Evolutionary conservation across 176 grass and related monocot species (phyloP).

Genomic region (Tillandsia fasciculata): DNA sequence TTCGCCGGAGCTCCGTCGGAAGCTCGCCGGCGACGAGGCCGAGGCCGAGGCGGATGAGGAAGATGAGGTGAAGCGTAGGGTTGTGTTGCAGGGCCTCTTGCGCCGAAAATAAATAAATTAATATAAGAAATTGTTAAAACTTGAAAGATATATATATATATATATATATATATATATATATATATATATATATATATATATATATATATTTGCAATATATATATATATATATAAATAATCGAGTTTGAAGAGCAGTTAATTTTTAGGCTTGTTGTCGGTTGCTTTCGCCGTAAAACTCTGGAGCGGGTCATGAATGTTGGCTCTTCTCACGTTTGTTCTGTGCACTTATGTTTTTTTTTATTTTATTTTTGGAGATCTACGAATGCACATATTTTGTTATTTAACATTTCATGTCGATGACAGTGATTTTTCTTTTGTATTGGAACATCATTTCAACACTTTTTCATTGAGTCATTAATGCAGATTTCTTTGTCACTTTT

Average conservation of each 20-base stretch:
- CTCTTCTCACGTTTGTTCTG: too few relatives aligned
- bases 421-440: background rate
- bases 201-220: background rate
- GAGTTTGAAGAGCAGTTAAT: background rate
- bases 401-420: too few relatives aligned
- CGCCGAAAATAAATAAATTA: constrained; percentile 20
- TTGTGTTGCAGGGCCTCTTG: constrained; percentile 11
- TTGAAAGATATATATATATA: background rate
- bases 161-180: background rate
- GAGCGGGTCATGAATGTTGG: too few relatives aligned
- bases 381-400: background rate
- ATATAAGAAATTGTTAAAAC: background rate
- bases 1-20: background rate
- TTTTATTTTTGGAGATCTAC: too few relatives aligned
- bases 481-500: background rate
- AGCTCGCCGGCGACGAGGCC: background rate
- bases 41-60: background rate
- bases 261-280: background rate
- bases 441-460: background rate
- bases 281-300: background rate
- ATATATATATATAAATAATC: background rate
- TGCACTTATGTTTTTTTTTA: too few relatives aligned
- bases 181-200: background rate
- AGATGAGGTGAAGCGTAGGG: constrained; percentile 9
- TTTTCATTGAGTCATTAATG: background rate